Conservation (phyloP, 1,284 basidiomycete genomes). For the Pseudozyma thailandica region DNA sequence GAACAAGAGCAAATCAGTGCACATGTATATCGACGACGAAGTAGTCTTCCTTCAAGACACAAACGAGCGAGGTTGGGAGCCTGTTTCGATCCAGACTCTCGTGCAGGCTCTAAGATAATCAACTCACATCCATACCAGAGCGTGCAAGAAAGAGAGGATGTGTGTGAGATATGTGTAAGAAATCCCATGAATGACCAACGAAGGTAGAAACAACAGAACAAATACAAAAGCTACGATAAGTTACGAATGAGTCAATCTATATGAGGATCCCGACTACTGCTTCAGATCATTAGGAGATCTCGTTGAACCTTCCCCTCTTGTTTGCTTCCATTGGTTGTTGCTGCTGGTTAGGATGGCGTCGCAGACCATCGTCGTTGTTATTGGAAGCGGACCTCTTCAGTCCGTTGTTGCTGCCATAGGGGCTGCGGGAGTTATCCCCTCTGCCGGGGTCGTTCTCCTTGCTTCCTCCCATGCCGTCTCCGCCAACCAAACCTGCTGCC, state of each 20-base stretch:
- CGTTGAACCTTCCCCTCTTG: constrained; percentile 1
- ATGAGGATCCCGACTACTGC: background rate
- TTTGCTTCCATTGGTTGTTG: background rate
- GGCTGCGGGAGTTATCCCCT: background rate
- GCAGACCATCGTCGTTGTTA: background rate
- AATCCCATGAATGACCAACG: too few relatives aligned
- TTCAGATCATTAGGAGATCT: constrained; percentile 1
- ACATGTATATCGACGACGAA: constrained; percentile 85
- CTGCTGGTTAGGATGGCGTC: background rate
- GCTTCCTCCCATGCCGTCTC: background rate
- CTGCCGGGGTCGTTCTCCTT: background rate
- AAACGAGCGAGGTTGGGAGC: constrained; percentile 12
- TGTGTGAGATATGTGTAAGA: too few relatives aligned
- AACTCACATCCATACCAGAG: background rate
- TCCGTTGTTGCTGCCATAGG: background rate
- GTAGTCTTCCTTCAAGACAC: constrained; percentile 64
- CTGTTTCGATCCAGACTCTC: constrained; percentile 86
- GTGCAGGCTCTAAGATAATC: constrained; percentile 76
- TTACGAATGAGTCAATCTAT: background rate
- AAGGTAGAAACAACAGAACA: background rate
- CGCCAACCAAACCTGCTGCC: background rate
- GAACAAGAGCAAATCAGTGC: constrained; percentile 69
- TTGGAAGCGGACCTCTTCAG: background rate
- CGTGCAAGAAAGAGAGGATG: too few relatives aligned
- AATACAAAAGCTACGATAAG: background rate